Evolutionary conservation across 2,329 filamentous ascomycete species (phyloP).

Genomic region (Geoglossum cookeanum): DNA sequence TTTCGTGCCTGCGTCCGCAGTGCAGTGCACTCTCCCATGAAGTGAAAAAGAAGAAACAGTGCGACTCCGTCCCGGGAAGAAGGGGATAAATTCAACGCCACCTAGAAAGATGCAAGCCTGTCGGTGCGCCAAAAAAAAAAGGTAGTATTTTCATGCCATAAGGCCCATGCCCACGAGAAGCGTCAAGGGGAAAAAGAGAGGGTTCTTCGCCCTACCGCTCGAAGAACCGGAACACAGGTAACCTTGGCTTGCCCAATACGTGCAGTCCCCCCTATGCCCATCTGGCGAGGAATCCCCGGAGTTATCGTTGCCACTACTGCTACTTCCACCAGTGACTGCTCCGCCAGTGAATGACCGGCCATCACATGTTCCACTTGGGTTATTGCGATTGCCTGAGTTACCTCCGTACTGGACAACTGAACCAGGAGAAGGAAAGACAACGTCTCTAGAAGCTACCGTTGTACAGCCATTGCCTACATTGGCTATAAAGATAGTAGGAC

Average conservation of each 20-base stretch:
- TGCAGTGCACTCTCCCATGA: too few relatives aligned
- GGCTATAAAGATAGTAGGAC: constrained; percentile 53
- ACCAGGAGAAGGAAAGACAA: constrained; percentile 50
- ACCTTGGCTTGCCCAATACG: background rate
- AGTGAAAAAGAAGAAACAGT: too few relatives aligned
- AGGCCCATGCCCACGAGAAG: background rate
- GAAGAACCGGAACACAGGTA: background rate
- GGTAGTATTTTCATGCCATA: background rate
- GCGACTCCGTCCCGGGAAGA: too few relatives aligned
- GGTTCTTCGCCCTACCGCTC: background rate
- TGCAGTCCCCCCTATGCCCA: background rate
- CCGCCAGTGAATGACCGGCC: background rate
- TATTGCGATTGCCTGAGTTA: constrained; percentile 13
- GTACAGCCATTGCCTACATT: constrained; percentile 44
- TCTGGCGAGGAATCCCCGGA: background rate
- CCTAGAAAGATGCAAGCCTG: background rate
- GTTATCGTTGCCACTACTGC: background rate
- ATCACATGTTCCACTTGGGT: background rate
- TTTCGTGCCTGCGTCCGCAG: too few relatives aligned
- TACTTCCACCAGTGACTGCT: background rate
- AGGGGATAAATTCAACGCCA: background rate
- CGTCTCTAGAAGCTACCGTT: constrained; percentile 34
- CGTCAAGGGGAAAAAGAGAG: background rate
- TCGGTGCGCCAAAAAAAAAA: background rate
- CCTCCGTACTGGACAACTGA: constrained; percentile 32